Percentiles rank a stretch among this genome's conserved stretches.
These are phyloP conservation scores for Flaveria ramosissima DNA, from an alignment of 129 eudicot species.

Conservation along the genomic window DNA sequence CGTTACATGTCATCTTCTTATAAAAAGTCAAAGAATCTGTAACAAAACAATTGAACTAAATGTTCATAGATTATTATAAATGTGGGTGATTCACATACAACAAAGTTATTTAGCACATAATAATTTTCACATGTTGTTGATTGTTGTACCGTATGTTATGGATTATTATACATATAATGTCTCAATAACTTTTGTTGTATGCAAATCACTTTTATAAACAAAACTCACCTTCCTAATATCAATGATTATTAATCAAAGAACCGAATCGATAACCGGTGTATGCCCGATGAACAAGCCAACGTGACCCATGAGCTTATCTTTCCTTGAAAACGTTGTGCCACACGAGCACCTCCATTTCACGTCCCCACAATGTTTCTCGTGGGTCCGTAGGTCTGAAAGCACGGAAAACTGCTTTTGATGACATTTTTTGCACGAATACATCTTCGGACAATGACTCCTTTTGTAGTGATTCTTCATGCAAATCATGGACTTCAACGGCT, in stretches of 20 bases:
- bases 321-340: slow-evolving; percentile 91
- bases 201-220: neutral
- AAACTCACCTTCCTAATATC: slow-evolving; percentile 12
- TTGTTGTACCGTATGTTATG: neutral
- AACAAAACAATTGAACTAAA: neutral
- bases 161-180: neutral
- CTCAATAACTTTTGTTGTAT: slow-evolving; percentile 13
- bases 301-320: slow-evolving; percentile 94
- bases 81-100: slow-evolving; percentile 7
- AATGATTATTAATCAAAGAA: slow-evolving; percentile 7
- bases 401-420: slow-evolving; percentile 74
- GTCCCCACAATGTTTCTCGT: slow-evolving; percentile 96
- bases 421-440: slow-evolving; percentile 81
- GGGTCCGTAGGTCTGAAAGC: slow-evolving; percentile 79
- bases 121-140: neutral
- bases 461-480: slow-evolving; percentile 95
- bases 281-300: slow-evolving; percentile 80
- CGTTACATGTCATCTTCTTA: neutral
- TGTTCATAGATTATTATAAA: slow-evolving; percentile 1
- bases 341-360: slow-evolving; percentile 87
- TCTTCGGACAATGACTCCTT: slow-evolving; percentile 94
- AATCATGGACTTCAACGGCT: slow-evolving; percentile 83
- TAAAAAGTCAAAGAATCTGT: neutral
- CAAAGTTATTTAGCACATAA: neutral
- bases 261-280: slow-evolving; percentile 36